Percentiles rank a stretch among this genome's conserved stretches.
phyloP scores from a whole-genome alignment of 2,329 filamentous ascomycete species.

The Scedosporium boydii region DNA sequence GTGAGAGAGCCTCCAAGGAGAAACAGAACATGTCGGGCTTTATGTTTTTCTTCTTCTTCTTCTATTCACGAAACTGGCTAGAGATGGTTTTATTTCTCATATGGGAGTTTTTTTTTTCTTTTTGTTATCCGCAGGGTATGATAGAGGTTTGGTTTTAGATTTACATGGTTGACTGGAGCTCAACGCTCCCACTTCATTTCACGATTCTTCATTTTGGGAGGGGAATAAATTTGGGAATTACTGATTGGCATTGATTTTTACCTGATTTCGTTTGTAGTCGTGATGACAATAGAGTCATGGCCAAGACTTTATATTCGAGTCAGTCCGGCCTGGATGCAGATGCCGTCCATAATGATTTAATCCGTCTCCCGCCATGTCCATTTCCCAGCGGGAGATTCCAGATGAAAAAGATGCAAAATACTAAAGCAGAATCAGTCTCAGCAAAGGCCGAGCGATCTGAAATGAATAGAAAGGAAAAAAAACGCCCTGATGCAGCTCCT shows the following conservation, averaged over 20 bases:
- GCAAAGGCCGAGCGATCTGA: neutral
- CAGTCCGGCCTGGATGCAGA: neutral
- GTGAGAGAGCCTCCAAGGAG: neutral
- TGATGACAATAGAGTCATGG: neutral
- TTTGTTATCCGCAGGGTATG: neutral
- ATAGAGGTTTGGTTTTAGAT: neutral
- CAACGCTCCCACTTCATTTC: neutral
- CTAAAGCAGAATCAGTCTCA: neutral
- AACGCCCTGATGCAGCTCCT: neutral
- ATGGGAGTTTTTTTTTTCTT: neutral
- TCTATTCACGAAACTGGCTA: neutral
- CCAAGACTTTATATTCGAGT: neutral
- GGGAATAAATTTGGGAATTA: neutral
- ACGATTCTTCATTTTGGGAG: neutral
- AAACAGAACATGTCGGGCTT: no score
- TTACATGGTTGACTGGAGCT: neutral
- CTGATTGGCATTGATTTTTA: neutral
- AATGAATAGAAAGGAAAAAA: constrained; percentile 5
- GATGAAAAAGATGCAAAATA: neutral
- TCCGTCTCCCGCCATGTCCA: neutral
- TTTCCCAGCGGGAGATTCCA: neutral
- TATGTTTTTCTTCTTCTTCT: neutral
- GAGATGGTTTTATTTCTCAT: neutral
- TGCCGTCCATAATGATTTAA: neutral
- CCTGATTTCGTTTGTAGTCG: neutral